Conservation (phyloP, 1,284 basidiomycete species). For the Tilletia setariae region DNA sequence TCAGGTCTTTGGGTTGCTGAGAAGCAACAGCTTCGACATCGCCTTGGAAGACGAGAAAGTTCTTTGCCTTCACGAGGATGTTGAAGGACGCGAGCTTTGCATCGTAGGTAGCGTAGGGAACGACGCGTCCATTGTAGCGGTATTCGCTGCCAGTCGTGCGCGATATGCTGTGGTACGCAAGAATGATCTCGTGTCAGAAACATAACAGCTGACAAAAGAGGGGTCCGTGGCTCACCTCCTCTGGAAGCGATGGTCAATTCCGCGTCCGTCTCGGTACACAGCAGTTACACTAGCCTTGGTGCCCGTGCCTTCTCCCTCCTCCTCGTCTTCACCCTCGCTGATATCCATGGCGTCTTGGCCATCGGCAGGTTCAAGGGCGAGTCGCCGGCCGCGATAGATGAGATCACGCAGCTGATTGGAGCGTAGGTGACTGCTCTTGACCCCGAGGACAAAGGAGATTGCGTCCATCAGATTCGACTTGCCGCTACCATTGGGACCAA, state of each 20-base stretch:
- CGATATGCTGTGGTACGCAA: slow-evolving; percentile 66
- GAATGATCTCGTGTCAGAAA: not conserved
- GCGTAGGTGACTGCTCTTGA: slow-evolving; percentile 86
- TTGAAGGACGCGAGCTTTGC: slow-evolving; percentile 59
- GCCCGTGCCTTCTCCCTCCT: slow-evolving; percentile 72
- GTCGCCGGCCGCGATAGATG: slow-evolving; percentile 73
- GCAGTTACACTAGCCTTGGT: slow-evolving; percentile 92
- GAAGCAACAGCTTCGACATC: slow-evolving; percentile 97
- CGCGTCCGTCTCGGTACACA: slow-evolving; percentile 73
- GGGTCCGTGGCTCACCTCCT: slow-evolving; percentile 67
- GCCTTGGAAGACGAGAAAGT: slow-evolving; percentile 95
- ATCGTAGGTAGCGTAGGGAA: slow-evolving; percentile 44
- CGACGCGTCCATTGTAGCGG: slow-evolving; percentile 44
- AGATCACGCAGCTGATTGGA: slow-evolving; percentile 91
- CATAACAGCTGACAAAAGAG: no score
- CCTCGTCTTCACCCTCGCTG: slow-evolving; percentile 61
- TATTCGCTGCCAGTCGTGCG: slow-evolving; percentile 69
- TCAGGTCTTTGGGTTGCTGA: slow-evolving; percentile 85
- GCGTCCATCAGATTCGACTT: slow-evolving; percentile 99
- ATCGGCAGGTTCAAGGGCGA: slow-evolving; percentile 54
- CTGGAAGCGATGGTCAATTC: slow-evolving; percentile 83
- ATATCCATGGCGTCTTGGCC: slow-evolving; percentile 42
- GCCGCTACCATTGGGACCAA: slow-evolving; percentile 94
- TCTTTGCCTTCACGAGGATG: slow-evolving; percentile 97
- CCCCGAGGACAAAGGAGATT: slow-evolving; percentile 96